Evolutionary conservation across 2,329 filamentous ascomycete genomes (phyloP), one percentile per base, ranked within the genome.

Genomic region (Fusarium napiforme): DNA sequence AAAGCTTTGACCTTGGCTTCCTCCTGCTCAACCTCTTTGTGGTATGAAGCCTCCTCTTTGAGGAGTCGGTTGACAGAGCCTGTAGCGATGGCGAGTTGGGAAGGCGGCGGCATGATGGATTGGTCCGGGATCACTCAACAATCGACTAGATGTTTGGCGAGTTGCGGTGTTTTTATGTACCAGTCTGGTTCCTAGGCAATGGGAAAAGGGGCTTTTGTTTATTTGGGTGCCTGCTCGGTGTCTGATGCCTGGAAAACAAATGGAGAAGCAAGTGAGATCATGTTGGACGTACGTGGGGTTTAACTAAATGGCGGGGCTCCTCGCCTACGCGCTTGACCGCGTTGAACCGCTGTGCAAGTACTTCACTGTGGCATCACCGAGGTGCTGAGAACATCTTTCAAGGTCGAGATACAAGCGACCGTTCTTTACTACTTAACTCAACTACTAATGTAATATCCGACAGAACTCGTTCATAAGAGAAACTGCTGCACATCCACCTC

Each of bases 21-120:
- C 81, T 98, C 95, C 73, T 92, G 87, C 72, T 88, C 85, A 26
- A 95, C 88, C 82, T 99, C 96, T 80, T 93, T 93, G 86, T 95
- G 93, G 85, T 99, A 98, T 78, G 92, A 96, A 43, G 89, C 86
- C 82, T 98, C 94, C 83, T 99, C 96, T 83, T 97, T 98, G 75
- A 97, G 90, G 53, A 98, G 89, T 67, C 96, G 94, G 77, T 89
- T 87, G 75, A 98, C 90, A 26, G 94, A 91, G 70, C 92, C 90
- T 30, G 93, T 96, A 49, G 93, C 91, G 80, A 98, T 96, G 78
- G 90, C 83, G 81, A 98, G 90, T 76, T 91, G 88, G 2, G 92
- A 91, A 49, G 93, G 93, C 37, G 94, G 88, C 7, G 93, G 88
- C 95, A 97, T 97, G 56, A 57, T 83, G 75, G 43, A 59, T 46